Evolutionary conservation across 768 basidiomycete species (phyloP).

Genomic region (Guyanaporus albipodus): DNA sequence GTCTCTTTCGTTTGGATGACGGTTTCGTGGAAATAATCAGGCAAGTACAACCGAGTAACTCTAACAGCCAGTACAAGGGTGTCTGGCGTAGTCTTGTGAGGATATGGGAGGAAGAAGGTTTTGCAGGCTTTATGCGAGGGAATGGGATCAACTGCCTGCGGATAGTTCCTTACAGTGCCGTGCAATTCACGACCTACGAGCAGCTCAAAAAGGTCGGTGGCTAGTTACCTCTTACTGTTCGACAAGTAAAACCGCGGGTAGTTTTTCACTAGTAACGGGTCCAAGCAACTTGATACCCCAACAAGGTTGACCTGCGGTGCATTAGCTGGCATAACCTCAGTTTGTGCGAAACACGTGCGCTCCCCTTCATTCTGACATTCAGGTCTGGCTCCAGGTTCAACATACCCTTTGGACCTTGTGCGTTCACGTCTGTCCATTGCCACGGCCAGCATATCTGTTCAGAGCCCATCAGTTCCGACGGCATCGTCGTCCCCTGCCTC

Average conservation of each 20-base stretch:
- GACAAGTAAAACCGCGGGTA: constrained; percentile 35
- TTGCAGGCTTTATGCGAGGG: constrained; percentile 90
- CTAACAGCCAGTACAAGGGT: constrained; percentile 70
- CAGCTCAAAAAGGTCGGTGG: constrained; percentile 76
- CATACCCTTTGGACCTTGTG: constrained; percentile 93
- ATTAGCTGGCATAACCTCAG: constrained; percentile 90
- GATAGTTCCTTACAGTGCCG: constrained; percentile 90
- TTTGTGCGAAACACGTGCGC: constrained; percentile 56
- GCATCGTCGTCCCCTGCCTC: constrained; percentile 26
- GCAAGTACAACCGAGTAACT: constrained; percentile 79
- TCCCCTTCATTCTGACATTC: constrained; percentile 7
- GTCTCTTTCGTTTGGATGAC: constrained; percentile 1
- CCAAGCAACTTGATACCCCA: constrained; percentile 81
- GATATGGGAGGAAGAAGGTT: constrained; percentile 91
- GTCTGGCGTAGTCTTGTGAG: constrained; percentile 80
- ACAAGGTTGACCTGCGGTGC: constrained; percentile 84
- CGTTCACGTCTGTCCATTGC: constrained; percentile 91
- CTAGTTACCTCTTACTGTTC: constrained; percentile 1
- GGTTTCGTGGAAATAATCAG: constrained; percentile 36
- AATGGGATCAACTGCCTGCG: constrained; percentile 89
- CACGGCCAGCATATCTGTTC: constrained; percentile 67
- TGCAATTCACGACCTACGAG: constrained; percentile 87
- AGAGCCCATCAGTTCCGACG: constrained; percentile 20
- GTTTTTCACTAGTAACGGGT: constrained; percentile 69
- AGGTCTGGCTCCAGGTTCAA: constrained; percentile 50